Evolutionary conservation across 495 filamentous ascomycete genomes (phyloP), one percentile per base, ranked within the genome.

Genomic region (Xylaria curta): DNA sequence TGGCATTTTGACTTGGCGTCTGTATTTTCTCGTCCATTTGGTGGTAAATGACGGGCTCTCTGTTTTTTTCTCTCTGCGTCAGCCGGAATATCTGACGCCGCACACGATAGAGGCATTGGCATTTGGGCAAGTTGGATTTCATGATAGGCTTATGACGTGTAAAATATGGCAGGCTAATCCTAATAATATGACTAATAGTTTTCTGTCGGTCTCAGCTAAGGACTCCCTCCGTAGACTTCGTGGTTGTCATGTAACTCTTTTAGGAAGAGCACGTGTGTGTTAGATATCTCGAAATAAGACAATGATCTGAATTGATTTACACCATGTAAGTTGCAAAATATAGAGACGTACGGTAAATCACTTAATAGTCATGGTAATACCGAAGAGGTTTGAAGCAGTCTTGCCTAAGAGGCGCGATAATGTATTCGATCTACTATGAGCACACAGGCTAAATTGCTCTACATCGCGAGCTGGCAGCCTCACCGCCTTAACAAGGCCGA

Each of bases 391-490:
- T 36, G 65, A 42, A 67, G 6, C 21, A 38, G 28, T 53, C 46
- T 47, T 28, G 68, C 56, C 40, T 19, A 13, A 26, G 9, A 53
- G 17, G 42, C 28, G 10, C 21, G 36, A 36, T n/a, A 61, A 56
- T 64, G 21, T 64, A 70, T 70, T 54, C 24, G 10, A 46, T 54
- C 12, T 62, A 47, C 36, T 60, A 63, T 33, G 15, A 59, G 3
- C 28, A 56, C 21, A 54, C 31, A 51, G 40, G 36, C 33, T 13
- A 42, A 46, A 36, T 56, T 51, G 47, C 47, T 70, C 47, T 64
- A 53, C 8, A 51, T 9, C 15, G n/a, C 26, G 36, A 53, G 54
- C 47, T 38, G 15, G 54, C n/a, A 28, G n/a, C 17, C 28, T 17
- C 12, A 15, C 54, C 40, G 36, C 53, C 40, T 61, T 61, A 36